Percentiles rank a stretch among this genome's conserved stretches.
These are phyloP conservation scores for Aethionema arabicum DNA, from an alignment of 345 rosid genomes.

Conservation along the genomic window DNA sequence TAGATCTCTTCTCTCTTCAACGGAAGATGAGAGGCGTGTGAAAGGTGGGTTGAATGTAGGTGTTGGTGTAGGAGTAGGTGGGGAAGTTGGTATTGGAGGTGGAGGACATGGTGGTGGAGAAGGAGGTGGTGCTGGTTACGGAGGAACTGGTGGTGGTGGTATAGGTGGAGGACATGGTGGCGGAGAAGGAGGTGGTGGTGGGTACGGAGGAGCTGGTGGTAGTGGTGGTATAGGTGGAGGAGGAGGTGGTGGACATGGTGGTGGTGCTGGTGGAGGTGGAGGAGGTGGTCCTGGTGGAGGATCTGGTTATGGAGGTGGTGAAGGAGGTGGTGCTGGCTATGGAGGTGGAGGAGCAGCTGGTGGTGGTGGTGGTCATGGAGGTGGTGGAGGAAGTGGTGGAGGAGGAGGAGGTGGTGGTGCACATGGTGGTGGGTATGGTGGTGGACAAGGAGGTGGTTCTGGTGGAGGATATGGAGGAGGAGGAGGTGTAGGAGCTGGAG, in stretches of 20 bases:
- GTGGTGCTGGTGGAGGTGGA: slow-evolving; percentile 26
- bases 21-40: slow-evolving; percentile 26
- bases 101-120: slow-evolving; percentile 29
- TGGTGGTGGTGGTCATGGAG: slow-evolving; percentile 27
- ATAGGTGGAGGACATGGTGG: slow-evolving; percentile 25
- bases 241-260: slow-evolving; percentile 24
- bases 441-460: slow-evolving; percentile 35
- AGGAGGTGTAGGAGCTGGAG: slow-evolving; percentile 33
- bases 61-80: slow-evolving; percentile 22
- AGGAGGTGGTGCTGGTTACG: slow-evolving; percentile 29
- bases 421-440: slow-evolving; percentile 37
- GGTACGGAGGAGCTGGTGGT: slow-evolving; percentile 35
- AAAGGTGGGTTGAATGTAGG: slow-evolving; percentile 28
- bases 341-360: slow-evolving; percentile 39
- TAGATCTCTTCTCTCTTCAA: slow-evolving; percentile 27
- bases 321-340: slow-evolving; percentile 38
- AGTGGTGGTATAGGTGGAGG: slow-evolving; percentile 30
- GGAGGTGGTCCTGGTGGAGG: slow-evolving; percentile 35
- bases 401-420: slow-evolving; percentile 37
- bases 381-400: slow-evolving; percentile 35
- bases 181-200: slow-evolving; percentile 34
- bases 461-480: slow-evolving; percentile 39
- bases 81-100: slow-evolving; percentile 5
- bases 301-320: slow-evolving; percentile 38
- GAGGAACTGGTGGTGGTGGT: slow-evolving; percentile 16